Conservation (phyloP, 2,329 filamentous ascomycete species). For the Aspergillus sojae region DNA sequence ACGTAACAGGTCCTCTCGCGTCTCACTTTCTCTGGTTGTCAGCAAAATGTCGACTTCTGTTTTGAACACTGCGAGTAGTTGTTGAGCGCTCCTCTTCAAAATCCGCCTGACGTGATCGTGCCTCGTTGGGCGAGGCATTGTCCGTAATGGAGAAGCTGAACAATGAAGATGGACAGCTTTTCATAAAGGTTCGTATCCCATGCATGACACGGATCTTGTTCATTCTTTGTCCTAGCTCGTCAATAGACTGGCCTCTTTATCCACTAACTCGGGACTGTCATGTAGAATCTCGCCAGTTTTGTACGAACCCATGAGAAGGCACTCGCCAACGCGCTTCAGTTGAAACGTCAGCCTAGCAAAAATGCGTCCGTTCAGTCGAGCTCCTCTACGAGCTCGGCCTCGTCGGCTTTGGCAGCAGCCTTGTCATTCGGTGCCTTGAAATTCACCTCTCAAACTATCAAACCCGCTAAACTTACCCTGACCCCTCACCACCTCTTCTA, state of each 20-base stretch:
- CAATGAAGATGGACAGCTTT: constrained; percentile 54
- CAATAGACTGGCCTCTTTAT: constrained; percentile 12
- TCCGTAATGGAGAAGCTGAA: constrained; percentile 52
- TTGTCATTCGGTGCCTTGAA: constrained; percentile 83
- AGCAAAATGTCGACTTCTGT: constrained; percentile 39
- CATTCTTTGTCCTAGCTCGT: neutral
- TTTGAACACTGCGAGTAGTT: constrained; percentile 31
- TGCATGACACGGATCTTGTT: neutral
- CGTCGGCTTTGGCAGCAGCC: constrained; percentile 75
- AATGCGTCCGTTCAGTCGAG: constrained; percentile 62
- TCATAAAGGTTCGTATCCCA: constrained; percentile 46
- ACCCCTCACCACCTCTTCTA: constrained; percentile 98
- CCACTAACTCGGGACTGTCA: neutral
- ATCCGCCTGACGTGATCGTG: constrained; percentile 35
- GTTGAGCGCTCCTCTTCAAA: constrained; percentile 39
- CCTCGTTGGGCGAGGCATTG: constrained; percentile 32
- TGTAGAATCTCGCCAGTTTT: constrained; percentile 89
- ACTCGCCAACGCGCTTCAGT: constrained; percentile 89
- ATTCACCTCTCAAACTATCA: constrained; percentile 82
- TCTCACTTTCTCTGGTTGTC: constrained; percentile 21
- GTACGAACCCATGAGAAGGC: constrained; percentile 97
- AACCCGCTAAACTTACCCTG: constrained; percentile 86
- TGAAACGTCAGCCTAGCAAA: constrained; percentile 70
- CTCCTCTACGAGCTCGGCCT: constrained; percentile 67
- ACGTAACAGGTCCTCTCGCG: constrained; percentile 27